Base-by-base conservation (phyloP, 148 eudicot species). In the Arbutus unedo region DNA sequence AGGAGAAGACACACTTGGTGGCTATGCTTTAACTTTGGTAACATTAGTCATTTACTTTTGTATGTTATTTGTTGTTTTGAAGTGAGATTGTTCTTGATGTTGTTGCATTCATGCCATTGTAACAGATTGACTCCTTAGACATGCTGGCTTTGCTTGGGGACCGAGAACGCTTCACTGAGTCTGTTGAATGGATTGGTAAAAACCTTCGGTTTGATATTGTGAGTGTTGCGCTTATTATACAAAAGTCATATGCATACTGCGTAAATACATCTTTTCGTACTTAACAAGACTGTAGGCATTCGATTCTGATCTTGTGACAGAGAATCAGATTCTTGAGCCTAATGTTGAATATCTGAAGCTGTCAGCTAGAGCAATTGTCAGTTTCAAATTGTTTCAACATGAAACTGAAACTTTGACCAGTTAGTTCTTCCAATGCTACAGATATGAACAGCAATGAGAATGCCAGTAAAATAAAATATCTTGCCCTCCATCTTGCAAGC, bases 141-240 rank as follows among this genome's bases (percentile, higher is more conserved):
- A 96, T 96, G 56, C 85, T 96, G 90, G 99, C 94, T 82, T 88
- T 96, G 85, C 92, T 96, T 81, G 99, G 94, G 82, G 98, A 96
- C 74, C 85, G 88, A 81, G 94, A 94, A 64, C 92, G 87, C 44
- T 96, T 96, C 85, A 81, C 93, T 48, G 53, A 91, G 74, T 92
- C 99, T 81, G 96, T 96, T 70, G 99, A 96, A 88, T 96, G 99
- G 99, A 91, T 96, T 86, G 91, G 93, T 86, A 93, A 91, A 89
- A 96, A 93, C 89, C 92, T 96, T 84, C 95, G 89, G 84, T 96
- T 96, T 92, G 97, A 94, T 92, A 93, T 96, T 70, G 99, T 96
- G 88, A 91, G 98, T 93, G 87, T 83, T 75, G 82, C 79, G 59
- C 80, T 85, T 74, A 60, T 85, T 76, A 77, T 59, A 31, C 70